Conservation (phyloP, 345 rosid genomes). For the Salix brachista region DNA sequence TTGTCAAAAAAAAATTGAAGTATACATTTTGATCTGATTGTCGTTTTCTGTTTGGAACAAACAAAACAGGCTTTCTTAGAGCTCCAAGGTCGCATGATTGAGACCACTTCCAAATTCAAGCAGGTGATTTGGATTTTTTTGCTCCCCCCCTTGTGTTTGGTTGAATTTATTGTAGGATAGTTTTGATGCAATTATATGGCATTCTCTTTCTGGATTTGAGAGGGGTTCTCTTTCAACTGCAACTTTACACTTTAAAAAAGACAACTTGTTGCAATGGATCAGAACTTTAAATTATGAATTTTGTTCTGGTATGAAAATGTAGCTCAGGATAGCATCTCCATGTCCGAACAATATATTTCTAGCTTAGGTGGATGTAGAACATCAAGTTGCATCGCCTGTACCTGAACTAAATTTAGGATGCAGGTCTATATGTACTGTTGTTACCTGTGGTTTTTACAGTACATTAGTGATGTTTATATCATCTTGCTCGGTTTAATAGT, state of each 20-base stretch:
- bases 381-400: not conserved
- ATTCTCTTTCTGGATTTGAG: not conserved
- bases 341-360: not conserved
- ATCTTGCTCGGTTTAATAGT: not conserved
- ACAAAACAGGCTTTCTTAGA: conserved; percentile 50
- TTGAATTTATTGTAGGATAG: not conserved
- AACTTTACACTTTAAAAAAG: not conserved
- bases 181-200: not conserved
- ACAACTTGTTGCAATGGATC: not conserved
- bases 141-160: no score
- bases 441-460: not conserved
- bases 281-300: not conserved
- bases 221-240: not conserved
- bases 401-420: not conserved
- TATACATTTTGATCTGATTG: not conserved
- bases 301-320: no score
- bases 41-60: not conserved
- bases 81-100: conserved; percentile 67
- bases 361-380: not conserved
- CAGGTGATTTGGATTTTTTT: conserved; percentile 29
- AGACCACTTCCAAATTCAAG: conserved; percentile 59
- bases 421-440: no score
- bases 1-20: not conserved
- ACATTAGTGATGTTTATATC: no score
- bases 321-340: not conserved